phyloP scores from a whole-genome alignment of 768 basidiomycete genomes.

The Lentinula aciculospora region DNA sequence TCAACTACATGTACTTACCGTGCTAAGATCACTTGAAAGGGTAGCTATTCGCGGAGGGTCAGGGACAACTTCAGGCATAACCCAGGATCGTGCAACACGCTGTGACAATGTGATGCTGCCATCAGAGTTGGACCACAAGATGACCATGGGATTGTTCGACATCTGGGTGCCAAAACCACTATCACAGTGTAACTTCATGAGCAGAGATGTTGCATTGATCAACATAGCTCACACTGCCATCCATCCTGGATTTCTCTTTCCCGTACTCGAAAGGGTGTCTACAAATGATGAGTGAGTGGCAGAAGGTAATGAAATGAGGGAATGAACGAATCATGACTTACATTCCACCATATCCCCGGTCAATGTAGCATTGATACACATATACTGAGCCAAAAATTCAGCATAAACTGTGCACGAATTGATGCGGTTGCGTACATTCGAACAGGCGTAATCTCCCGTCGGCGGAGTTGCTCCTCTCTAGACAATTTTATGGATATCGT shows the following conservation, averaged over 20 bases:
- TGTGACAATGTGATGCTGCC: slow-evolving; percentile 63
- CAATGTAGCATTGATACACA: slow-evolving; percentile 43
- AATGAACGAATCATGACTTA: neutral
- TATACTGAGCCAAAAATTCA: slow-evolving; percentile 12
- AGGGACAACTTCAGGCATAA: slow-evolving; percentile 51
- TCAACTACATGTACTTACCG: slow-evolving; percentile 23
- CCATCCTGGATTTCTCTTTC: slow-evolving; percentile 39
- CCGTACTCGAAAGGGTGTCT: slow-evolving; percentile 47
- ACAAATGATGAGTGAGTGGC: neutral
- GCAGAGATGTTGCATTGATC: neutral
- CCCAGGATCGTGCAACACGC: slow-evolving; percentile 42
- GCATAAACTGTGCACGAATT: neutral
- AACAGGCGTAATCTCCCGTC: slow-evolving; percentile 26
- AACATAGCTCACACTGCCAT: slow-evolving; percentile 48
- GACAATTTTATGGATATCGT: neutral
- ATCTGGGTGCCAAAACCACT: slow-evolving; percentile 59
- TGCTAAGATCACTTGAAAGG: slow-evolving; percentile 26
- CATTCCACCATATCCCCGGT: slow-evolving; percentile 33
- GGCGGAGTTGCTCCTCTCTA: neutral
- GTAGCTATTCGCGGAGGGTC: slow-evolving; percentile 49
- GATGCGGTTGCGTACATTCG: slow-evolving; percentile 8
- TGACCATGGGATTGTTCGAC: slow-evolving; percentile 60
- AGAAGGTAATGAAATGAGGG: neutral
- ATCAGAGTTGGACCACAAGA: slow-evolving; percentile 65
- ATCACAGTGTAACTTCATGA: slow-evolving; percentile 1